Conservation (phyloP, 352 stramenopile genomes). For the Bremia lactucae region DNA sequence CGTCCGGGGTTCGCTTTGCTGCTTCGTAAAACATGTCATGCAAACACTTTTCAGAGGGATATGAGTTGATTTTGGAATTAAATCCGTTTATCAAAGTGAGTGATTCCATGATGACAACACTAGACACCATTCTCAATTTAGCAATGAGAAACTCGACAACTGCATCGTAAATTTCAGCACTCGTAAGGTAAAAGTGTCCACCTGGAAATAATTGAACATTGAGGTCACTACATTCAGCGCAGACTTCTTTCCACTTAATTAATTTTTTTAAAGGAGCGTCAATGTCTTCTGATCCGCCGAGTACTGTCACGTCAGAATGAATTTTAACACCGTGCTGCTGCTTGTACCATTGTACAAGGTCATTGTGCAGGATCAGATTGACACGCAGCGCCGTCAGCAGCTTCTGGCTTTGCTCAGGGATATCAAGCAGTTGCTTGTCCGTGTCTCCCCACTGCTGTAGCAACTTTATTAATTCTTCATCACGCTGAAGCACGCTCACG, state of each 20-base stretch:
- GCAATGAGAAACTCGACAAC: conserved; percentile 28
- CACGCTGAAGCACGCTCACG: conserved; percentile 12
- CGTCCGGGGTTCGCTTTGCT: conserved; percentile 49
- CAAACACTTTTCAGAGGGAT: conserved; percentile 63
- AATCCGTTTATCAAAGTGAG: conserved; percentile 31
- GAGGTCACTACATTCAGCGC: conserved; percentile 14
- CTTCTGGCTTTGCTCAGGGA: conserved; percentile 25
- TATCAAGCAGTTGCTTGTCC: conserved; percentile 39
- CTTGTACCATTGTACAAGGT: conserved; percentile 30
- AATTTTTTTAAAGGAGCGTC: conserved; percentile 28
- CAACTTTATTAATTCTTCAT: conserved; percentile 32
- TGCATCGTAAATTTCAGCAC: conserved; percentile 14
- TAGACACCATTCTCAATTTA: conserved; percentile 25
- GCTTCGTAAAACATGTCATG: conserved; percentile 75
- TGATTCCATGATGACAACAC: conserved; percentile 34
- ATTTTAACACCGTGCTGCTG: conserved; percentile 18
- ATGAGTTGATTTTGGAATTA: conserved; percentile 41
- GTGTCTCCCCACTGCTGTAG: conserved; percentile 50
- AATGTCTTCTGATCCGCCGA: conserved; percentile 35
- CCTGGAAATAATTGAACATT: conserved; percentile 39
- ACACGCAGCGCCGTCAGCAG: conserved; percentile 27
- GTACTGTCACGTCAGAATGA: conserved; percentile 32
- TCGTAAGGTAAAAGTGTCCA: conserved; percentile 56
- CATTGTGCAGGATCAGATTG: conserved; percentile 48
- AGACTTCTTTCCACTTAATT: conserved; percentile 25